A percentile compares a stretch with the other conserved stretches of the same genome.
phyloP scores from a whole-genome alignment of 192 early-diverging fungal genomes.

The Coemansia sp. region DNA sequence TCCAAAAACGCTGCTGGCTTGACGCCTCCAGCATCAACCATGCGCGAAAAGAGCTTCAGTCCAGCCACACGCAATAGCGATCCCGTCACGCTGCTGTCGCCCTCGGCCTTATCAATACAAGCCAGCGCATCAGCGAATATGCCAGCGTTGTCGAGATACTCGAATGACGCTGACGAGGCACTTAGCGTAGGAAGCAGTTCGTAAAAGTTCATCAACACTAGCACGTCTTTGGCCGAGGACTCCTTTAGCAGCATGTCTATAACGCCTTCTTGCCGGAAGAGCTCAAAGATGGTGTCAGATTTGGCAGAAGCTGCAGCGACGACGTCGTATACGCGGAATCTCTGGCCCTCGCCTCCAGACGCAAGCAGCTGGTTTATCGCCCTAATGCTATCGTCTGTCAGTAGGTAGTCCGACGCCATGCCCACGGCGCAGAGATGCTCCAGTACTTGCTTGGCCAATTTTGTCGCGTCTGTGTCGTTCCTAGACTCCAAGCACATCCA shows the following conservation, averaged over 20 bases:
- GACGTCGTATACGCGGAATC: conserved; percentile 54
- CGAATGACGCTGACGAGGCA: conserved; percentile 18
- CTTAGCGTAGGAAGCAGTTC: conserved; percentile 38
- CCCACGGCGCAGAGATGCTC: conserved; percentile 25
- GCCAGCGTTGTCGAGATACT: conserved; percentile 28
- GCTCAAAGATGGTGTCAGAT: conserved; percentile 32
- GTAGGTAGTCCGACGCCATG: conserved; percentile 36
- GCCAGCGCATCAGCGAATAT: conserved; percentile 31
- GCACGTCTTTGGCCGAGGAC: conserved; percentile 28
- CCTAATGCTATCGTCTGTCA: conserved; percentile 25
- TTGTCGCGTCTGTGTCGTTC: conserved; percentile 36
- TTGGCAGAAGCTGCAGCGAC: conserved; percentile 20
- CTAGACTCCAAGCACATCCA: conserved; percentile 47
- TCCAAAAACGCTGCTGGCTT: conserved; percentile 24
- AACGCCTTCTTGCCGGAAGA: conserved; percentile 36
- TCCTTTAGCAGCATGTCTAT: conserved; percentile 35
- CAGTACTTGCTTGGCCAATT: conserved; percentile 36
- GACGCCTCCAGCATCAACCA: conserved; percentile 32
- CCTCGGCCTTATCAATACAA: conserved; percentile 14
- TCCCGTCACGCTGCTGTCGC: conserved; percentile 19
- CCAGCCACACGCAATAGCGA: conserved; percentile 31
- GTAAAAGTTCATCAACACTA: conserved; percentile 45
- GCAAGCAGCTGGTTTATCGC: conserved; percentile 24
- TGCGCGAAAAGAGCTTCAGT: conserved; percentile 47
- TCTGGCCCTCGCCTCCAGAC: conserved; percentile 30